phyloP scores from a whole-genome alignment of 257 asterid species.

The Lavandula angustifolia region DNA sequence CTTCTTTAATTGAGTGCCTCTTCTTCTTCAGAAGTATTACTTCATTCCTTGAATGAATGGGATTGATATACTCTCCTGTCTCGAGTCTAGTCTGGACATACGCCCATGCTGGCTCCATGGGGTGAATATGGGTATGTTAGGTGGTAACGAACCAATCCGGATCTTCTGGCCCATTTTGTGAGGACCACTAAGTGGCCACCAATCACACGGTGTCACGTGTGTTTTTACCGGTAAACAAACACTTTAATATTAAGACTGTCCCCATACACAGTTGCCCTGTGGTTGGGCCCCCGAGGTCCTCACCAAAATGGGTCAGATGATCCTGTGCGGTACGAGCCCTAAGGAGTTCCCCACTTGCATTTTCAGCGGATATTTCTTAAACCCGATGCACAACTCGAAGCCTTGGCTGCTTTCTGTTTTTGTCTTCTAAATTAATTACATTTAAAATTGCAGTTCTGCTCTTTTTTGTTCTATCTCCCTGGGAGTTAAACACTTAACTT shows the following conservation, averaged over 20 bases:
- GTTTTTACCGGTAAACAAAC: no score
- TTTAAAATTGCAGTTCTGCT: not conserved
- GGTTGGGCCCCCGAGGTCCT: no score
- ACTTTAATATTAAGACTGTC: no score
- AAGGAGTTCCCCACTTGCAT: not conserved
- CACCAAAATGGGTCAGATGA: no score
- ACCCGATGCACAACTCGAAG: not conserved
- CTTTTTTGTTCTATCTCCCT: not conserved
- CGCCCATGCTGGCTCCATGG: not conserved
- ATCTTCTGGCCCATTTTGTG: no score
- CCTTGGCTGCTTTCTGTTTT: not conserved
- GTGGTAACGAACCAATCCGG: not conserved
- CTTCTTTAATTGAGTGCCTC: no score
- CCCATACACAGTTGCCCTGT: no score
- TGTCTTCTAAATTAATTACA: no score
- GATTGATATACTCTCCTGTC: not conserved
- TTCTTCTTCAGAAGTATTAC: no score
- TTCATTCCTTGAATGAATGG: not conserved
- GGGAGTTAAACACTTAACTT: not conserved
- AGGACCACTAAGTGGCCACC: no score
- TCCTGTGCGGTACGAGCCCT: no score
- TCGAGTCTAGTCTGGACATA: not conserved
- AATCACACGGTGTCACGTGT: no score
- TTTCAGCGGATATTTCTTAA: not conserved
- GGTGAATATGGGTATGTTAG: not conserved